Evolutionary conservation across 768 basidiomycete species (phyloP), one percentile per base, ranked within the genome.

Genomic region (Holtermannia corniformis): DNA sequence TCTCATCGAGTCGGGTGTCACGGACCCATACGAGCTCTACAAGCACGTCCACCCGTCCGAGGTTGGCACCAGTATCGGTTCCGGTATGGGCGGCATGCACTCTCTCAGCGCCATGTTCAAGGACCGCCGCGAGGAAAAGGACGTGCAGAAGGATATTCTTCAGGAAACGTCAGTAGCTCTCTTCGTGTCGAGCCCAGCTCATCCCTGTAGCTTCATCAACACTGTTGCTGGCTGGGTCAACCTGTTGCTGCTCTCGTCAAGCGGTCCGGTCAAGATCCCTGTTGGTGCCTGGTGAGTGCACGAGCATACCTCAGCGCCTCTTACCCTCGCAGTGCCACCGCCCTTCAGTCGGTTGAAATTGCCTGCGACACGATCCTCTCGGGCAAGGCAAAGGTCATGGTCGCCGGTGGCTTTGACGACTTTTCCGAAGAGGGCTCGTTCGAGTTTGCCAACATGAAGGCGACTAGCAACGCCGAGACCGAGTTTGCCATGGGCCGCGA

Each of bases 371-470:
- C 88, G 0, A 85, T 99, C 59, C 72, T 93, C 28, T 86, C 86
- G 5, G 87, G 92, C 56, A 99, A 99, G 73, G 95, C 95, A 27
- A 97, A 97, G 76, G 84, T 99, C 68, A 99, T 99, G 95, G 84
- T 99, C 56, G 87, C 93, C 28, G 95, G 95, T 71, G 95, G 95
- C 53, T 96, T 92, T 76, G 95, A 99, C 67, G 95, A 99, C 71
- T 81, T 97, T 71, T 87, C 85, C 59, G 95, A 99, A 73, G 95
- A 99, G 75, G 95, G 93, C 16, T 96, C 93, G 5, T 96, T 84
- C 72, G 93, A 99, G 73, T 99, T 99, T 74, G 95, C 91, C 47
- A 96, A 97, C 78, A 99, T 99, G 95, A 95, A 96, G 75, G 95
- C 95, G 1, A 99, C 95, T 4, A 89, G 86, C 75, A 96, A 93